A percentile compares a stretch with the other conserved stretches of the same genome.
phyloP scores from a whole-genome alignment of 108 stramenopile species.

The Skeletonema marinoi region DNA sequence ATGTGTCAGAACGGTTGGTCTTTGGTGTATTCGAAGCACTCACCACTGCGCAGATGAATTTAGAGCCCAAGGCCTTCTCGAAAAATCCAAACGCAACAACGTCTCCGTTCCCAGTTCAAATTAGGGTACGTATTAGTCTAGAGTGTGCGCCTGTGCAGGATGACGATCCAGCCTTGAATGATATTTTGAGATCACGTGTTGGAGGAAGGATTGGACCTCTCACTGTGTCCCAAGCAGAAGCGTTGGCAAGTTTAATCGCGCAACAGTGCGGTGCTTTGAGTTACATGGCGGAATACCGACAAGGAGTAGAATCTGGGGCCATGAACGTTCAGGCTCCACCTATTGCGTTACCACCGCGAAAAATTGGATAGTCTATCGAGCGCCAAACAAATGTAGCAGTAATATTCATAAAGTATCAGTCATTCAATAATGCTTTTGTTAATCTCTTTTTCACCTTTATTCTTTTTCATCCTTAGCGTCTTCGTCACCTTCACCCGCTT shows the following conservation, averaged over 20 bases:
- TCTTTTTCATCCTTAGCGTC: slow-evolving; percentile 3
- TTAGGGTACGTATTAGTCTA: slow-evolving; percentile 77
- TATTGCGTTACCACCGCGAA: slow-evolving; percentile 82
- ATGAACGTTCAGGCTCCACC: slow-evolving; percentile 66
- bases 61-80: slow-evolving; percentile 86
- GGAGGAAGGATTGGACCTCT: slow-evolving; percentile 81
- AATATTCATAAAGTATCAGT: not conserved
- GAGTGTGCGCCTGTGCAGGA: slow-evolving; percentile 89
- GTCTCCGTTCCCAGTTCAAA: slow-evolving; percentile 87
- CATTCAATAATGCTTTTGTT: not conserved
- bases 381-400: not conserved
- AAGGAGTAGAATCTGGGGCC: slow-evolving; percentile 58
- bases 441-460: not conserved
- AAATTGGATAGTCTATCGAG: slow-evolving; percentile 30
- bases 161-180: slow-evolving; percentile 80
- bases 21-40: slow-evolving; percentile 92
- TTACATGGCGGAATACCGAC: slow-evolving; percentile 84
- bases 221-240: slow-evolving; percentile 80
- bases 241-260: slow-evolving; percentile 76
- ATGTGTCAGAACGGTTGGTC: slow-evolving; percentile 81
- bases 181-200: slow-evolving; percentile 79
- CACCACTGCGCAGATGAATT: slow-evolving; percentile 74
- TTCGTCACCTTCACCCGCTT: not conserved
- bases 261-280: slow-evolving; percentile 83
- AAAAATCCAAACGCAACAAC: slow-evolving; percentile 87